Conservation (phyloP, 441 rosid species). For the Dalechampia spathulata region DNA sequence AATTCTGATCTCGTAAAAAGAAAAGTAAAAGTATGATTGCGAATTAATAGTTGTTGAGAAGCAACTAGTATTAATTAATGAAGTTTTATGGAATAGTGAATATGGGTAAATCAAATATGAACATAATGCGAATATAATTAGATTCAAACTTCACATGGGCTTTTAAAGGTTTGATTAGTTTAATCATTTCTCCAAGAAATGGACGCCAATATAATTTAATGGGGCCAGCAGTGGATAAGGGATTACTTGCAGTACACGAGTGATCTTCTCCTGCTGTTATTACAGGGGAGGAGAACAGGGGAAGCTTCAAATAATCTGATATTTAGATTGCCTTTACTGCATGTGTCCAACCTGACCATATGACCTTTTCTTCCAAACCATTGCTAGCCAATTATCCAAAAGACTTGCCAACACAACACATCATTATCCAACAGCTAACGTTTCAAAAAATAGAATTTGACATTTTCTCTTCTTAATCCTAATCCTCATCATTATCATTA, state of each 20-base stretch:
- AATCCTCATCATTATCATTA: background rate
- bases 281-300: background rate
- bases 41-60: too few relatives aligned
- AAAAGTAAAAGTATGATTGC: too few relatives aligned
- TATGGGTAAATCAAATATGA: too few relatives aligned
- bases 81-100: background rate
- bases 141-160: background rate
- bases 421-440: background rate
- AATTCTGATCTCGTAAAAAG: too few relatives aligned
- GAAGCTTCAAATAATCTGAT: background rate
- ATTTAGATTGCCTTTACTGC: too few relatives aligned
- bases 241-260: constrained; percentile 8
- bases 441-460: background rate
- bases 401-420: background rate
- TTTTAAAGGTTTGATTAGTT: background rate
- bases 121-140: background rate
- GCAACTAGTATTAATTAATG: background rate
- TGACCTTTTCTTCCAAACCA: too few relatives aligned
- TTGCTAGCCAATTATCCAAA: background rate
- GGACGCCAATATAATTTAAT: background rate
- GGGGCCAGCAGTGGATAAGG: background rate
- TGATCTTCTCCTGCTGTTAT: background rate
- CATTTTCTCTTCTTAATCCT: background rate
- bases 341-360: too few relatives aligned
- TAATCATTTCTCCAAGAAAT: background rate